Evolutionary conservation across 2,329 filamentous ascomycete species (phyloP).

Genomic region (Monosporascus sp.): DNA sequence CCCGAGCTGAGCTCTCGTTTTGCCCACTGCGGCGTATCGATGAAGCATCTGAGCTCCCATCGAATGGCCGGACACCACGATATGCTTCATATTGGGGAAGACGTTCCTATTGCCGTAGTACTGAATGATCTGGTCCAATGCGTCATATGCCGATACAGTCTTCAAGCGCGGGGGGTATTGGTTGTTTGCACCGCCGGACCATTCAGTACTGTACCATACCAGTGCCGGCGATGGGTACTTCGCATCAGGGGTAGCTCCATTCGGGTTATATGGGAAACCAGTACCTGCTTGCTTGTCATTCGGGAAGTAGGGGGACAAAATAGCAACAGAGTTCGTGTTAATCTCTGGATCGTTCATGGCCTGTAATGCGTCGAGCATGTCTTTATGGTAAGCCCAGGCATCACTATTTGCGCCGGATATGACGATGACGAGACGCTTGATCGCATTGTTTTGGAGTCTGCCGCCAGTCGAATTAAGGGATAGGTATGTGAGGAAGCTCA

Average conservation of each 20-base stretch:
- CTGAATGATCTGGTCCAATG: constrained; percentile 3
- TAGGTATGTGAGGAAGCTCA: constrained; percentile 3
- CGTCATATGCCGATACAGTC: constrained; percentile 3
- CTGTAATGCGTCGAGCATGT: constrained; percentile 2
- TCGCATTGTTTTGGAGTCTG: not conserved
- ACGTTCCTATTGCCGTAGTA: not conserved
- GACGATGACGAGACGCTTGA: constrained; percentile 2
- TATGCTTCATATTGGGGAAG: constrained; percentile 4
- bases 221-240: constrained; percentile 5
- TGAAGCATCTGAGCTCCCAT: constrained; percentile 4
- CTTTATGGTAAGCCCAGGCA: constrained; percentile 3
- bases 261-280: constrained; percentile 3
- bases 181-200: constrained; percentile 4
- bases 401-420: constrained; percentile 1
- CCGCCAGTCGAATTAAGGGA: constrained; percentile 3
- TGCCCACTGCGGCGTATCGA: constrained; percentile 2
- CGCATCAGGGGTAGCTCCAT: constrained; percentile 1
- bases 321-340: not conserved
- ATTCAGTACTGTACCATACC: constrained; percentile 2
- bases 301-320: constrained; percentile 2
- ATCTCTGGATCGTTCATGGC: not conserved
- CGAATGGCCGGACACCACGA: constrained; percentile 3
- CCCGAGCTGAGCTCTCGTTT: constrained; percentile 1
- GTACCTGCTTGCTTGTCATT: constrained; percentile 3
- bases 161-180: constrained; percentile 1